phyloP scores from a whole-genome alignment of 106 monocot genomes.

The Allium fistulosum region DNA sequence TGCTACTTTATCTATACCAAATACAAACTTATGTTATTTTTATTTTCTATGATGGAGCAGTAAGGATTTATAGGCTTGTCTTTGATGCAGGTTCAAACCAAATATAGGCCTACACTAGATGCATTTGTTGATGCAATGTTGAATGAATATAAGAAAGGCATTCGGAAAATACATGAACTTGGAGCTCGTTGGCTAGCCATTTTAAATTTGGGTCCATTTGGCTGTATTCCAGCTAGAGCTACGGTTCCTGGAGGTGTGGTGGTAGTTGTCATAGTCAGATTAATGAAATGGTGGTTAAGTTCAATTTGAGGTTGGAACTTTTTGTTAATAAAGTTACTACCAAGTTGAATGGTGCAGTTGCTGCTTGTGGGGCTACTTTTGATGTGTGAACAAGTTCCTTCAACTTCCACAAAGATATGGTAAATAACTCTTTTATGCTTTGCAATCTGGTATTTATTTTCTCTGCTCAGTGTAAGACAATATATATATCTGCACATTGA shows the following conservation, averaged over 20 bases:
- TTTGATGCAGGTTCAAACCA: constrained; percentile 20
- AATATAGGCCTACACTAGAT: constrained; percentile 1
- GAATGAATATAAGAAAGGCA: background rate
- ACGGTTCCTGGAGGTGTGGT: background rate
- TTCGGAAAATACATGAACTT: background rate
- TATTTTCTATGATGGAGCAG: too few relatives aligned
- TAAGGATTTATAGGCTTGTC: too few relatives aligned
- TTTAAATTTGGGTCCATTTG: constrained; percentile 8
- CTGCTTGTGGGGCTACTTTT: constrained; percentile 5
- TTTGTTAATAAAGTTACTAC: background rate
- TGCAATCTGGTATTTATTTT: too few relatives aligned
- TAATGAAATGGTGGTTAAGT: constrained; percentile 10
- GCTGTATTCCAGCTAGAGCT: constrained; percentile 13
- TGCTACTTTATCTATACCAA: too few relatives aligned
- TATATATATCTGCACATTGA: too few relatives aligned
- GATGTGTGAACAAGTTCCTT: constrained; percentile 3
- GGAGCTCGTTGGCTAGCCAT: constrained; percentile 4
- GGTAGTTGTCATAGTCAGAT: background rate
- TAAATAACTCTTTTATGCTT: background rate
- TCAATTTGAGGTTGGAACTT: background rate
- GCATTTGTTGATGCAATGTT: constrained; percentile 1
- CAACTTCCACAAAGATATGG: constrained; percentile 9
- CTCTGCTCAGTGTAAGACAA: too few relatives aligned
- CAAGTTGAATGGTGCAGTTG: background rate
- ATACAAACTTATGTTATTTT: too few relatives aligned